Base-by-base conservation (phyloP, 2,329 filamentous ascomycete species). In the Cytospora paraplurivora region DNA sequence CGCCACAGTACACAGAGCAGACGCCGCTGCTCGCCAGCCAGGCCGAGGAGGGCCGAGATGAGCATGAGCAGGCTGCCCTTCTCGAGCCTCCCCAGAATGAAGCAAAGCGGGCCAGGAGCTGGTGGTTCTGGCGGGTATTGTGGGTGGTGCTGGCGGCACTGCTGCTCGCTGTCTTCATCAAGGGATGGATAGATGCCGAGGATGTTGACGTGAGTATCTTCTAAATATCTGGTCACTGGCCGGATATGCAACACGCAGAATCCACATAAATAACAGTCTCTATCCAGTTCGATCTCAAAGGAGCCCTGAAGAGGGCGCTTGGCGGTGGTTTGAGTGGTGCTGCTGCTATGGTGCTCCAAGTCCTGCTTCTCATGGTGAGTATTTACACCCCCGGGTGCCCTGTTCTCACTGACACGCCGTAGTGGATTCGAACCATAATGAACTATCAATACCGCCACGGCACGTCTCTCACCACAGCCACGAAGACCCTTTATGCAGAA, bases 381-480 rank as follows among this genome's bases (percentile, higher is more conserved):
- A 32, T 15, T 17, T 49, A 7, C 37, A 12, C n/a, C 7, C 35
- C n/a, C 5, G 21, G 21, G 4, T n/a, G 17, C 32, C 2, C 4
- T 57, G 32, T 54, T 19, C 67, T 12, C 5, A 56, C 33, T 56
- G n/a, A 15, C 34, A 2, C 1, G 1, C 4, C 0, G 1, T 54
- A 81, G 79, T 80, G 79, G 4, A 70, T 82, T 4, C 75, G 79
- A 6, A 82, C 79, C 0, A 79, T 81, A 13, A 82, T 82, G 79
- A 82, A 82, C 69, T 82, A 81, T 52, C 79, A 82, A 64, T 82
- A 82, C 59, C 79, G 79, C 2, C 79, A 77, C 47, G 79, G 79
- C 1, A 76, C 74, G 0, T 73, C 76, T 0, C 81, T 82, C 61
- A 74, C 72, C 3, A 57, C 67, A 0, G 78, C 79, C 0, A 76